Conservation (phyloP, 257 asterid genomes). For the Leptodermis oblonga region DNA sequence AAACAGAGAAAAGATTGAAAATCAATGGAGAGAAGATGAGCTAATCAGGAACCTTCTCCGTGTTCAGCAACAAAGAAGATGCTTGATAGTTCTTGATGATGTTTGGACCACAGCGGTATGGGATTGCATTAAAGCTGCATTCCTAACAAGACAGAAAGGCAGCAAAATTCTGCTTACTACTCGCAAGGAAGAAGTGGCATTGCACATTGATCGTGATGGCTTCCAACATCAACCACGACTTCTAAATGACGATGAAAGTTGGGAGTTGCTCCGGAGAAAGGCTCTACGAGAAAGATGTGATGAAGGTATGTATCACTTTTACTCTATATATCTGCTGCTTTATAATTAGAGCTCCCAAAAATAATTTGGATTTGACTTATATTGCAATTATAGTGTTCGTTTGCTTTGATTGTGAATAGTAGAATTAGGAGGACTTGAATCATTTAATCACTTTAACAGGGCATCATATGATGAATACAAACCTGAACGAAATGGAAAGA, state of each 20-base stretch:
- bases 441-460: too few species aligned
- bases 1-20: neutral
- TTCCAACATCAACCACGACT: constrained; percentile 4
- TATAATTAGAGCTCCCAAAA: too few species aligned
- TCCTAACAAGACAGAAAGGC: neutral
- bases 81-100: neutral
- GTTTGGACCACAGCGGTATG: neutral
- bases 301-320: neutral
- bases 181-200: neutral
- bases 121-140: neutral
- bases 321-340: neutral
- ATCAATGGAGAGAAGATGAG: neutral
- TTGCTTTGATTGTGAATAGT: too few species aligned
- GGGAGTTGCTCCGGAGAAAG: neutral
- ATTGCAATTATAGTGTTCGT: too few species aligned
- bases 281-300: neutral
- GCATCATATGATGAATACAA: too few species aligned
- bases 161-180: neutral
- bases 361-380: too few species aligned
- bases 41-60: neutral
- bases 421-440: too few species aligned
- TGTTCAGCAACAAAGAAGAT: neutral
- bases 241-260: neutral
- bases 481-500: too few species aligned
- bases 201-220: neutral